Base-by-base conservation (phyloP, 768 basidiomycete species). In the Floccularia luteovirens region DNA sequence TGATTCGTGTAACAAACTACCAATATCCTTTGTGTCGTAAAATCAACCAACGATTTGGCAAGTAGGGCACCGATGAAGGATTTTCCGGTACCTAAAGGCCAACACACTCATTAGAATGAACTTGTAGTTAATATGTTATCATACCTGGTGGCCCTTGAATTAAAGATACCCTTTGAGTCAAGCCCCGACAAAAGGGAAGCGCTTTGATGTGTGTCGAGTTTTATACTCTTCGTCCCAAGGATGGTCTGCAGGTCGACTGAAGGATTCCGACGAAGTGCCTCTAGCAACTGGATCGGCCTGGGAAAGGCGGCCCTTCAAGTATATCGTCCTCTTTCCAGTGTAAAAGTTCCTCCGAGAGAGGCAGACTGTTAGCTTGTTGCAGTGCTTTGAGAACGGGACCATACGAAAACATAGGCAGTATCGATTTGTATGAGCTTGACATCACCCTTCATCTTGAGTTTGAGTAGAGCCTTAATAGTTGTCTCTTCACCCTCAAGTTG, bases 1-100 rank as follows among this genome's bases (percentile, higher is more conserved):
- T 86, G 83, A 42, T 86, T 86, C 1, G 82, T 86, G 45, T 75
- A 84, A 46, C 81, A 83, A 13, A 82, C 76, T 1, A 84, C 79
- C 3, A 85, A 69, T 17, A 86, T 82, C 0, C 53, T 75, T 37
- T 66, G 61, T 0, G 48, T 13, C 0, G 72, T 72, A 39, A 57
- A 55, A 11, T 74, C 67, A 35, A 82, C 69, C 3, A 82, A 55
- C 3, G 70, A 59, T 47, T 82, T 84, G 0, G 79, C 79, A 0
- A 84, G 56, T 1, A 84, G 62, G 0, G 79, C 78, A 0, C 83
- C 82, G 17, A 85, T 76, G 50, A 82, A 82, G 0, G 80, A 82
- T 42, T 86, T 86, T 1, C 82, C 83, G 0, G 82, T 86, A 1
- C 82, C 83, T 83, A 21, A 19, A 17, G n/a, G n/a, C 16, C 20